Evolutionary conservation across 2,329 filamentous ascomycete genomes (phyloP), one percentile per base, ranked within the genome.

Genomic region (Myotisia sp.): DNA sequence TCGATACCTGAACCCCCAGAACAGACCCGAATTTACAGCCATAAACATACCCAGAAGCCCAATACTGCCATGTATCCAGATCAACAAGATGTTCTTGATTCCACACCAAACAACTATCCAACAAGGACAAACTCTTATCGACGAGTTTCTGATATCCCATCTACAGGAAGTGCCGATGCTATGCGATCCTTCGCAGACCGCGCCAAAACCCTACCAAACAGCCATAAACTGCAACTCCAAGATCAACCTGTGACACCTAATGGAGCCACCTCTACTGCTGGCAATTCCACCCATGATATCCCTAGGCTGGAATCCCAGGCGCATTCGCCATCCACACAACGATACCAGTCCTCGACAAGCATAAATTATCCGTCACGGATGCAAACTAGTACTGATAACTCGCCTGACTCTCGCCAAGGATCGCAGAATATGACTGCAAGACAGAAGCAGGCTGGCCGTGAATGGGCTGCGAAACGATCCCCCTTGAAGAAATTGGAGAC

Each of bases 401-500:
- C 32, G 8, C 35, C 38, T 30, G n/a, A 20, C 7, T 12, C 20
- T 16, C 37, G 19, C 28, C 22, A 27, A 4, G 40, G 26, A 23
- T 23, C 35, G n/a, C 40, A 23, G 9, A 27, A 20, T 5, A n/a
- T n/a, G n/a, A 48, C 29, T 53, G 50, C 33, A 12, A 40, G 20
- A 27, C 38, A 33, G 14, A 21, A 26, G 18, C 33, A 33, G 24
- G 17, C 29, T 9, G 32, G 29, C 34, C 45, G 54, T 39, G 64
- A 67, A 36, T 73, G 81, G 59, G 81, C 87, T 49, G 70, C 78
- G 37, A 79, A 92, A 53, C 75, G 81, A 48, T 95, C 87, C 42
- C 90, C 92, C 34, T 68, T 98, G 34, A 87, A 98, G 58, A 90
- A 79, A 63, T 71, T 98, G 45, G 87, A 98, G 63, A 74, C 82